phyloP scores from a whole-genome alignment of 176 grass and related monocot species.

The Panicum miliaceum region DNA sequence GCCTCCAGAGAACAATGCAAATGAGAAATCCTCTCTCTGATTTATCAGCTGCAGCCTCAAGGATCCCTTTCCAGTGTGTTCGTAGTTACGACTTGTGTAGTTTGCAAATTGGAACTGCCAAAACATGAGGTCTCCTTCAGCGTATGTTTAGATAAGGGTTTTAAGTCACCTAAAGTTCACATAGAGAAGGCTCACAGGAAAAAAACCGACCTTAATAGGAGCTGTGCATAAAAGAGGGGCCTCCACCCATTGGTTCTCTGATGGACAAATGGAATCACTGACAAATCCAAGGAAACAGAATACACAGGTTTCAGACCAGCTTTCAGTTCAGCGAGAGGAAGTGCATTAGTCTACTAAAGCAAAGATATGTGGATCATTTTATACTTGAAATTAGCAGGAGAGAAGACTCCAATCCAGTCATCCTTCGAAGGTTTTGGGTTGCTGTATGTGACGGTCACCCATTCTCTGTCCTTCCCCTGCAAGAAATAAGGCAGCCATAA shows the following conservation, averaged over 20 bases:
- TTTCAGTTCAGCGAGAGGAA: constrained; percentile 4
- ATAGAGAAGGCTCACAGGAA: not conserved
- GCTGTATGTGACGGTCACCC: constrained; percentile 71
- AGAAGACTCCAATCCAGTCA: constrained; percentile 96
- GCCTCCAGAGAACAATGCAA: constrained; percentile 87
- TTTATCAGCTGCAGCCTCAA: constrained; percentile 92
- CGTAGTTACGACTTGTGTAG: constrained; percentile 56
- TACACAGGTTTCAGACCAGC: constrained; percentile 1
- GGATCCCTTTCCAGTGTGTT: constrained; percentile 66
- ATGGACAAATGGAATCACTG: constrained; percentile 68
- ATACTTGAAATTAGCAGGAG: constrained; percentile 93
- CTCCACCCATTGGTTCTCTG: constrained; percentile 65
- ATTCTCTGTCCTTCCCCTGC: constrained; percentile 73
- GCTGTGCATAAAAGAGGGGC: constrained; percentile 83
- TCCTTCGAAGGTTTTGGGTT: constrained; percentile 67
- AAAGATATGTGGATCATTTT: constrained; percentile 25
- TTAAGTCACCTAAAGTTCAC: not conserved
- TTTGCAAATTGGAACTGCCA: constrained; percentile 88
- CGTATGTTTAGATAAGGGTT: not conserved
- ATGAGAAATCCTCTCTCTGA: constrained; percentile 87
- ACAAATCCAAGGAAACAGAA: constrained; percentile 31
- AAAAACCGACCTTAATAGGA: constrained; percentile 78
- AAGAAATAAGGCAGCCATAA: constrained; percentile 18
- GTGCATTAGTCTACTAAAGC: not conserved
- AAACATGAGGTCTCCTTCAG: constrained; percentile 38